Evolutionary conservation across 345 rosid species (phyloP), one percentile per base, ranked within the genome.

Genomic region (Salix brachista): DNA sequence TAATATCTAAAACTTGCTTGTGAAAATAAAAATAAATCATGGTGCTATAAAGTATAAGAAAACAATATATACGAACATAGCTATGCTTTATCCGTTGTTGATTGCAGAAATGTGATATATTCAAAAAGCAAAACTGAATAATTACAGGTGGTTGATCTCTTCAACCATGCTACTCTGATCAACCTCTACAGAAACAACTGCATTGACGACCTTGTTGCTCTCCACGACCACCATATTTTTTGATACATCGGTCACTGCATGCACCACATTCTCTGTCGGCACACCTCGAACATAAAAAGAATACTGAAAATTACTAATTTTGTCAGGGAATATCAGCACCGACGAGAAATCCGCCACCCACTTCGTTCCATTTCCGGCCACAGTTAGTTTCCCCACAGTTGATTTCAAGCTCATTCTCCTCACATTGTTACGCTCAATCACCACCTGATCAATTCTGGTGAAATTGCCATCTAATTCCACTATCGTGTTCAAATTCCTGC

Each of bases 271-370:
- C 69, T 76, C 77, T 14, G 14, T 26, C 6, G 1, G 19, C 32
- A 60, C 78, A 0, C 84, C 85, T 37, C 52, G 81, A 3, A 73
- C 4, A n/a, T 78, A 83, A 46, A 89, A 80, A 11, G 92, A 89
- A 73, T 88, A 89, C 48, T 88, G 93, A 71, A 90, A 85, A 80
- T 90, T 88, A 46, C 71, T 83, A 54, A 90, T 87, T 70, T 79
- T 73, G 72, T 89, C 78, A 3, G 97, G 97, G 72, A 92, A 90
- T 25, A 92, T 77, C 65, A 92, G 52, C 12, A 86, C 36, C 12
- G 76, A 19, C 1, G 89, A 83, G 70, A 92, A 92, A 84, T 92
- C 92, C 37, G 88, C 91, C 2, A 85, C 78, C 96, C 96, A 91
- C 72, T 79, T 87, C 0, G 90, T 89, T 73, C 91, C 90, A 8